These are phyloP conservation scores for Skeletonema grethae DNA, from an alignment of 108 stramenopile genomes.

Conservation along the genomic window DNA sequence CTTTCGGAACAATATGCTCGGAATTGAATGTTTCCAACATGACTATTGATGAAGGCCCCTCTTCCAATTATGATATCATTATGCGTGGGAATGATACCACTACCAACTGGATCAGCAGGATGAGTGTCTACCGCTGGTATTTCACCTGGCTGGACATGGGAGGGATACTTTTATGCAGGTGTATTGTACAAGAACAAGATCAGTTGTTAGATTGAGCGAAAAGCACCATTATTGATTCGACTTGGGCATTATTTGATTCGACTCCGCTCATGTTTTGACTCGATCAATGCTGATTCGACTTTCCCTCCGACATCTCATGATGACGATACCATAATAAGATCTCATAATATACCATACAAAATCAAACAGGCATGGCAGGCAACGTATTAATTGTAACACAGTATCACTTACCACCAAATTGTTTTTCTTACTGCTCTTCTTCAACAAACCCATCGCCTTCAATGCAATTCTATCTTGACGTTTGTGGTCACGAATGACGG, in stretches of 20 bases:
- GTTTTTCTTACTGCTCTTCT: slow-evolving; percentile 39
- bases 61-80: slow-evolving; percentile 50
- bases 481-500: slow-evolving; percentile 79
- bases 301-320: neutral
- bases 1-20: slow-evolving; percentile 56
- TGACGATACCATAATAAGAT: no score
- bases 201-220: neutral
- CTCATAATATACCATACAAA: no score
- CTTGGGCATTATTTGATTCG: neutral
- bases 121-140: neutral
- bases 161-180: neutral
- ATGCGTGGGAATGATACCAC: neutral
- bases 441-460: slow-evolving; percentile 51
- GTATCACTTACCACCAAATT: neutral
- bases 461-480: slow-evolving; percentile 73
- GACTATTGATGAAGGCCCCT: slow-evolving; percentile 69
- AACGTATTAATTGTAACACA: no score
- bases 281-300: neutral
- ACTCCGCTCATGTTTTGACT: neutral
- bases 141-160: neutral
- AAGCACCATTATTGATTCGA: no score
- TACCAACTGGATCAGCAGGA: neutral
- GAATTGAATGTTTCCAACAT: slow-evolving; percentile 51
- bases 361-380: no score
- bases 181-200: no score